Percentiles rank a stretch among this genome's conserved stretches.
These are phyloP conservation scores for Angomonas deanei DNA, from an alignment of 208 protist genomes.

Conservation along the genomic window DNA sequence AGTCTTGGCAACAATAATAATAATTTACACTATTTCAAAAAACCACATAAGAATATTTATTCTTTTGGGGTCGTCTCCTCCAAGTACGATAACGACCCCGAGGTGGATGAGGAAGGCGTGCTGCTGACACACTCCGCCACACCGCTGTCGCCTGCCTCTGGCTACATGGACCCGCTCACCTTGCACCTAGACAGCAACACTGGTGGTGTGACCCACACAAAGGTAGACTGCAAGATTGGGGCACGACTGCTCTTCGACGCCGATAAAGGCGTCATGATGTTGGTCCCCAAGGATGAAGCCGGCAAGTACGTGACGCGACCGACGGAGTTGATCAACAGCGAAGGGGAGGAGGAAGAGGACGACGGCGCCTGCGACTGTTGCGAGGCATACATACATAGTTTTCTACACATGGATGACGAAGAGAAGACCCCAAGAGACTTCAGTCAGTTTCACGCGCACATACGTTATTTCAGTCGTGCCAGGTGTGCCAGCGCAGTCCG, in stretches of 20 bases:
- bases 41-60: conserved; percentile 17
- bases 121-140: neutral
- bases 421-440: no score
- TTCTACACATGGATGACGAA: no score
- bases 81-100: conserved; percentile 35
- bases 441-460: no score
- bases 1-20: neutral
- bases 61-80: conserved; percentile 38
- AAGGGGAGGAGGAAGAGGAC: conserved; percentile 11
- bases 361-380: conserved; percentile 44
- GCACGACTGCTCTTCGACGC: conserved; percentile 50
- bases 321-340: neutral
- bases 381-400: conserved; percentile 39
- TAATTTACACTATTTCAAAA: no score
- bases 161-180: neutral
- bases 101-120: conserved; percentile 6
- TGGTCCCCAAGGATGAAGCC: conserved; percentile 50
- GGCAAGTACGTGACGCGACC: conserved; percentile 27
- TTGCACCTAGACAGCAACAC: neutral
- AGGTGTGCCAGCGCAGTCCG: conserved; percentile 47
- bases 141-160: neutral
- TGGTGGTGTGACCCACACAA: neutral
- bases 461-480: conserved; percentile 53
- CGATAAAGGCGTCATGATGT: conserved; percentile 36
- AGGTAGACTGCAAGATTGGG: conserved; percentile 45